A percentile compares a stretch with the other conserved stretches of the same genome.
Evolutionary conservation across 2,329 filamentous ascomycete genomes (phyloP).

Genomic region (Cordyceps cicadae): DNA sequence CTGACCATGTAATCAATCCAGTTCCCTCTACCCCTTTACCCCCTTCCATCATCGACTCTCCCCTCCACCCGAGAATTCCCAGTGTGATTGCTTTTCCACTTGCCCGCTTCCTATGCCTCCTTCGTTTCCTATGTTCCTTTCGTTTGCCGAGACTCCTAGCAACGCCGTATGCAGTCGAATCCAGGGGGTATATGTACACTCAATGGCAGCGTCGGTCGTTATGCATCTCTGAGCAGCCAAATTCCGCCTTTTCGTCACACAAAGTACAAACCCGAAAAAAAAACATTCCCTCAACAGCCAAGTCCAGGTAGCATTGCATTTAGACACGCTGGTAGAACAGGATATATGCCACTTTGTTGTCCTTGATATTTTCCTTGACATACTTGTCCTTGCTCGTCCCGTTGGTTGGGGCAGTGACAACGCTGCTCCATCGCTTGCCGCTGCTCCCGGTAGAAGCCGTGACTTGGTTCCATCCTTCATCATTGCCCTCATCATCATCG

Average conservation of each 20-base stretch:
- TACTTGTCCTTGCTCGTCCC: conserved; percentile 48
- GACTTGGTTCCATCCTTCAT: conserved; percentile 79
- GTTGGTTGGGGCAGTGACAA: conserved; percentile 52
- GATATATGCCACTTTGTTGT: conserved; percentile 96
- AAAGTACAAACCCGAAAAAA: conserved; percentile 2
- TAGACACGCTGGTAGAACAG: conserved; percentile 83
- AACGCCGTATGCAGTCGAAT: not conserved
- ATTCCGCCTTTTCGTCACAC: not conserved
- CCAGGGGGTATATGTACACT: conserved; percentile 1
- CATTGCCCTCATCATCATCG: conserved; percentile 59
- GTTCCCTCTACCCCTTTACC: not conserved
- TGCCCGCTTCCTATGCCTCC: not conserved
- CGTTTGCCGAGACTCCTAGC: not conserved
- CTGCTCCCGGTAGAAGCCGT: conserved; percentile 50
- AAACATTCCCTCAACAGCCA: not conserved
- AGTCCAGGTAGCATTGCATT: not conserved
- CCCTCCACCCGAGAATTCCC: not conserved
- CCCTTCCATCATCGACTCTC: not conserved
- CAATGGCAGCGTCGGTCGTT: conserved; percentile 1
- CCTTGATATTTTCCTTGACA: conserved; percentile 60
- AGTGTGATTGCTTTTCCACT: not conserved
- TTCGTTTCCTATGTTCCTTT: not conserved
- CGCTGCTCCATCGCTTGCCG: conserved; percentile 57
- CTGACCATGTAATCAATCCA: not conserved
- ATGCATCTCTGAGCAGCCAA: not conserved